Percentiles rank a stretch among this genome's conserved stretches.
These are phyloP conservation scores for Candida ficus DNA, from an alignment of 805 yeast species.

Conservation along the genomic window DNA sequence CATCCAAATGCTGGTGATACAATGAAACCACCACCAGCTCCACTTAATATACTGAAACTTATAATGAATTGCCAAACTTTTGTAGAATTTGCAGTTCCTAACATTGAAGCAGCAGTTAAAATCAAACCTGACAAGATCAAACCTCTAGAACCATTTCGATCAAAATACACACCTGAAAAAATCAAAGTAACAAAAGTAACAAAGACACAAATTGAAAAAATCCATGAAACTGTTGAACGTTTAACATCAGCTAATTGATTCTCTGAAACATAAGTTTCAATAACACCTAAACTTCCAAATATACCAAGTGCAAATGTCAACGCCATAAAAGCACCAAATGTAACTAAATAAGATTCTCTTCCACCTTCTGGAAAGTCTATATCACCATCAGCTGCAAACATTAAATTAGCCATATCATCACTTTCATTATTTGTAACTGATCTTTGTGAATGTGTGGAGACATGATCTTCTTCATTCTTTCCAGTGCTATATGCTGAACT, in stretches of 20 bases:
- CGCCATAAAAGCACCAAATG: conserved; percentile 56
- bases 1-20: conserved; percentile 55
- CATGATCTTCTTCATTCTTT: background rate
- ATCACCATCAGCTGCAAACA: background rate
- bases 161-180: conserved; percentile 53
- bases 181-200: conserved; percentile 44
- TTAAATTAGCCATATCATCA: background rate
- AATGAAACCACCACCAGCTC: conserved; percentile 52
- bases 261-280: conserved; percentile 52
- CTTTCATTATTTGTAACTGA: background rate
- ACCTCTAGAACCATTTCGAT: conserved; percentile 42
- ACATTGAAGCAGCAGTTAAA: conserved; percentile 41
- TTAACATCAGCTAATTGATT: conserved; percentile 45
- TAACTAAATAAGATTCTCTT: conserved; percentile 45
- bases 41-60: conserved; percentile 48
- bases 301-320: conserved; percentile 50
- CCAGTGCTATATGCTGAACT: too few relatives aligned
- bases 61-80: conserved; percentile 57
- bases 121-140: conserved; percentile 39
- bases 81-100: conserved; percentile 46
- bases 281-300: conserved; percentile 54
- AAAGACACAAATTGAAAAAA: conserved; percentile 52
- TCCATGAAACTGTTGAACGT: conserved; percentile 53
- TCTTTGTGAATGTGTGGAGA: background rate
- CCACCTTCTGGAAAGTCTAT: conserved; percentile 57